Evolutionary conservation across 352 stramenopile species (phyloP), one percentile per base, ranked within the genome.

Genomic region (Globisporangium megalacanthum): DNA sequence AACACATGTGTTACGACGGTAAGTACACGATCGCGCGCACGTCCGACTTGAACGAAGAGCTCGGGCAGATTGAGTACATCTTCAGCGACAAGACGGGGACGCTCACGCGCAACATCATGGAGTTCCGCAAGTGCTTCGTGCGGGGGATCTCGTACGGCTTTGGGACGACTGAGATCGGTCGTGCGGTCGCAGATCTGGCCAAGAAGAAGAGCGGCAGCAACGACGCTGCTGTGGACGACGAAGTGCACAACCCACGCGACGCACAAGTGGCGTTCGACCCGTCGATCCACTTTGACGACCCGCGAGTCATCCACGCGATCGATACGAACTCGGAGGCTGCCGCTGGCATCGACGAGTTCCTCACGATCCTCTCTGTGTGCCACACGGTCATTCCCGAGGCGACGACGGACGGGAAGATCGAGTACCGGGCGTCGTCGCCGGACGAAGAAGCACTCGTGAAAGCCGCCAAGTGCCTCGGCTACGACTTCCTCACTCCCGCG

Each of bases 31-130:
- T 92, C 35, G 90, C 83, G 13, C 74, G 92, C 11, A 96, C 85
- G 7, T 95, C 88, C 0, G 87, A 96, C 53, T 66, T 98, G 50
- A 96, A 95, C 50, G 92, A 96, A 67, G 89, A 98, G 52, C 67
- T 98, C 3, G 97, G 96, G 2, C 88, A 98, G 70, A 85, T 99
- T 29, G 79, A 98, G 61, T 98, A 99, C 62, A 95, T 99, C 14
- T 99, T 99, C 78, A 98, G 83, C 29, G 97, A 99, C 73, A 99
- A 99, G 70, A 99, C 97, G 9, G 97, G 97, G 9, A 99, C 97
- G 35, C 78, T 99, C 36, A 99, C 97, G n/a, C 87, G 93, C 55
- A 99, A 99, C 77, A 88, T 98, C 25, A 99, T 99, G 96, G 83
- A 98, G 68, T 97, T 98, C 55, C 86, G 91, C 44, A 95, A 95